Conservation (phyloP, 2,329 filamentous ascomycete genomes). For the Metarhizium brunneum region DNA sequence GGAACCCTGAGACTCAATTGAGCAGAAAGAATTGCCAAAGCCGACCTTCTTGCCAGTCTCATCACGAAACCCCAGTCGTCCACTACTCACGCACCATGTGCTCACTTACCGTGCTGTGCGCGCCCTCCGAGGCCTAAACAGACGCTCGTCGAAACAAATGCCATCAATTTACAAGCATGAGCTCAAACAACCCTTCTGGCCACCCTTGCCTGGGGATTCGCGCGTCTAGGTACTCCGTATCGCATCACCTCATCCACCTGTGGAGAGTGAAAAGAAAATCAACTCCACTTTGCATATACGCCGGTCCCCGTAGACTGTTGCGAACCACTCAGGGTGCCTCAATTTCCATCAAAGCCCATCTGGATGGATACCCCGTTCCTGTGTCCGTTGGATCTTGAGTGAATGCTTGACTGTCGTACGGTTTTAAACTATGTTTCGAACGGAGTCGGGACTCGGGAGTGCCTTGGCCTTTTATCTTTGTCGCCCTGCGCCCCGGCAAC, state of each 20-base stretch:
- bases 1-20: not conserved
- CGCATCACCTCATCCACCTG: not conserved
- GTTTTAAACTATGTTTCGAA: not conserved
- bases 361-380: slow-evolving; percentile 1
- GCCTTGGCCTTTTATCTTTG: slow-evolving; percentile 4
- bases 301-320: not conserved
- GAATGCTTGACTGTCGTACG: not conserved
- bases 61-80: no score
- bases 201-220: not conserved
- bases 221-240: not conserved
- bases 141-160: not conserved
- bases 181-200: not conserved
- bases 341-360: slow-evolving; percentile 7
- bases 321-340: slow-evolving; percentile 6
- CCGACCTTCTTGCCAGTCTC: no score
- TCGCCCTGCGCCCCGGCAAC: slow-evolving; percentile 1
- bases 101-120: not conserved
- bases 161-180: not conserved
- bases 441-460: not conserved
- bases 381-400: slow-evolving; percentile 1
- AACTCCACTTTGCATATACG: not conserved
- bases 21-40: not conserved
- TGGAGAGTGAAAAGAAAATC: not conserved
- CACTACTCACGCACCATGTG: no score
- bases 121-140: not conserved